Evolutionary conservation across 164 flowering plant species (phyloP), one percentile per base, ranked within the genome.

Genomic region (Stephania cephalantha): DNA sequence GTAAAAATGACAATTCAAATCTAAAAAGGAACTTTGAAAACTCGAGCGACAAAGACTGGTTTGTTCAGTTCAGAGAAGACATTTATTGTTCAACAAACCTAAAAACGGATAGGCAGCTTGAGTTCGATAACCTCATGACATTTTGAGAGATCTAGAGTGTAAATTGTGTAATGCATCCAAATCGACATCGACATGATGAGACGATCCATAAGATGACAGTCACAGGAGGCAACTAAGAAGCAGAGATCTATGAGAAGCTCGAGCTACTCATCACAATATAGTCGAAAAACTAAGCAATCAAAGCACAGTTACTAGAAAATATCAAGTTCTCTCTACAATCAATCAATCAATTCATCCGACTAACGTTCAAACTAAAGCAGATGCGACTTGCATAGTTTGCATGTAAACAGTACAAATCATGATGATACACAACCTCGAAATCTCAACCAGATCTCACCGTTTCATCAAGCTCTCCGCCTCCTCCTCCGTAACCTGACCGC

Each of bases 401-500:
- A 1, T 17, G n/a, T n/a, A 17, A 58, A 58, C 15, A 58, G 45
- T 0, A 9, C 42, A 30, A 71, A 9, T 15, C 18, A 22, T 9
- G 53, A 29, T 63, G 53, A 35, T 20, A 61, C 46, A 15, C n/a
- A 71, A 58, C 30, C 31, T 18, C 12, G 31, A 46, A 69, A 50
- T 52, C 69, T 30, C 17, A 53, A 71, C 64, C 80, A 88, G 90
- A 90, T 87, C 95, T 89, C 76, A 95, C 98, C 97, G 84, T 79
- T 86, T 90, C 82, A 80, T 65, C 82, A 94, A 84, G 84, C 88
- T 85, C 79, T 92, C 93, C 10, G 82, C 88, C 80, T 95, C 98
- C 74, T 95, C 98, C 61, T 91, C 97, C 4, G 98, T 90, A 72
- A 95, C 88, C 84, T 90, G 97, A 18, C 98, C 98, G 65, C 98